A percentile compares a stretch with the other conserved stretches of the same genome.
These are phyloP conservation scores for Pinus tabuliformis DNA, from an alignment of 75 land plant genomes.

Conservation along the genomic window DNA sequence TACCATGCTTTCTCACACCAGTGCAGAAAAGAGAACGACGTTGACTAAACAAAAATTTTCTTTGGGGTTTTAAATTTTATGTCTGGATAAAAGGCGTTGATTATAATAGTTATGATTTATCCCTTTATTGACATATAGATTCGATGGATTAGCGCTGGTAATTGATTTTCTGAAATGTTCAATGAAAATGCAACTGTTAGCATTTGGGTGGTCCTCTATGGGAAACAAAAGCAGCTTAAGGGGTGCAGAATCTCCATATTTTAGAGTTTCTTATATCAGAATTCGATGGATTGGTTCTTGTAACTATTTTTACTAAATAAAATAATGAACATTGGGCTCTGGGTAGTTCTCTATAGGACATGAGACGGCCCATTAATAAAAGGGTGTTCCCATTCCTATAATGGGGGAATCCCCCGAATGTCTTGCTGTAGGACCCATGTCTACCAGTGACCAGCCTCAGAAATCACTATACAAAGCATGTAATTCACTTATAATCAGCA, in stretches of 20 bases:
- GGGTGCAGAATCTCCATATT: background rate
- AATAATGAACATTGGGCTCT: no score
- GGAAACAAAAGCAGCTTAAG: background rate
- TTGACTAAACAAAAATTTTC: background rate
- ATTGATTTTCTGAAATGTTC: background rate
- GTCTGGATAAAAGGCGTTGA: background rate
- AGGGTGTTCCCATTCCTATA: no score
- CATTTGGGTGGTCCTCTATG: background rate
- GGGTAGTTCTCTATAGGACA: no score
- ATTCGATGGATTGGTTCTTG: no score
- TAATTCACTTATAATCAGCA: background rate
- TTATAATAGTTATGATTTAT: background rate
- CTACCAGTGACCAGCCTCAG: background rate
- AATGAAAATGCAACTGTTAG: background rate
- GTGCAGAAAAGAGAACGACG: background rate
- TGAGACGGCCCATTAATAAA: no score
- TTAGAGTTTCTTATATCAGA: no score
- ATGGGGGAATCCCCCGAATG: no score
- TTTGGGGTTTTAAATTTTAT: background rate
- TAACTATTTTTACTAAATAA: no score
- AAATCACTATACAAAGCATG: background rate
- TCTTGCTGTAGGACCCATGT: background rate
- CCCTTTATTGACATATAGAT: background rate
- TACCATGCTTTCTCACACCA: background rate
- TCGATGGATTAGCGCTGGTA: background rate